These are phyloP conservation scores for Xylaria sp. DNA, from an alignment of 2,329 filamentous ascomycete genomes.

Conservation along the genomic window DNA sequence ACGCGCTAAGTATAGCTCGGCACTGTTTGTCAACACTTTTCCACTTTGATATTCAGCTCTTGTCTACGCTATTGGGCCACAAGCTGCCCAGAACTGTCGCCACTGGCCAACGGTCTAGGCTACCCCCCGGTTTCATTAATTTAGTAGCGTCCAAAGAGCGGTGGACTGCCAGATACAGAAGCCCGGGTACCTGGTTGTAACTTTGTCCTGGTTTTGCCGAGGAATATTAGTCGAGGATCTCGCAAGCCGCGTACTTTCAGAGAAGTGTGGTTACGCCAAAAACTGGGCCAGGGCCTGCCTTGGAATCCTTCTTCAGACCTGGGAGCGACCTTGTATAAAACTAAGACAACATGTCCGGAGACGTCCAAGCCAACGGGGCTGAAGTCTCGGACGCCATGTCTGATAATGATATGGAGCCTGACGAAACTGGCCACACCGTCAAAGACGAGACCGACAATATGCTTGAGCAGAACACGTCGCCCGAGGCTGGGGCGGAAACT, in stretches of 20 bases:
- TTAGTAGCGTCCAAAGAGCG: conserved; percentile 34
- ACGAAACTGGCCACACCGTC: conserved; percentile 45
- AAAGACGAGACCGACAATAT: conserved; percentile 60
- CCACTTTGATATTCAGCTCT: conserved; percentile 31
- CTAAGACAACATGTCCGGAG: conserved; percentile 61
- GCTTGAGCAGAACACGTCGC: conserved; percentile 52
- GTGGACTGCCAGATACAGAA: conserved; percentile 36
- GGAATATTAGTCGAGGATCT: conserved; percentile 39
- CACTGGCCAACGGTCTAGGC: conserved; percentile 38
- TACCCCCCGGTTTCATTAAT: conserved; percentile 30
- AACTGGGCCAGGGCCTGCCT: conserved; percentile 35
- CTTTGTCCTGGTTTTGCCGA: conserved; percentile 30
- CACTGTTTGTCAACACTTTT: conserved; percentile 32
- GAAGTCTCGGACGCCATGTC: conserved; percentile 65
- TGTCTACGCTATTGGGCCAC: conserved; percentile 40
- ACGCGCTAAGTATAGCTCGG: conserved; percentile 38
- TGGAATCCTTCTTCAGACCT: conserved; percentile 29
- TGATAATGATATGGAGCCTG: conserved; percentile 64
- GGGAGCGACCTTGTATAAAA: conserved; percentile 53
- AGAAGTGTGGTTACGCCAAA: conserved; percentile 43
- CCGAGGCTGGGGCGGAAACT: conserved; percentile 52
- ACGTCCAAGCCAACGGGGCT: conserved; percentile 57
- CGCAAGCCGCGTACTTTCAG: conserved; percentile 35
- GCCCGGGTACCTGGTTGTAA: conserved; percentile 33
- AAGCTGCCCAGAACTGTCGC: conserved; percentile 33